These are phyloP conservation scores for Aeschynomene evenia DNA, from an alignment of 306 rosid species.

Conservation along the genomic window DNA sequence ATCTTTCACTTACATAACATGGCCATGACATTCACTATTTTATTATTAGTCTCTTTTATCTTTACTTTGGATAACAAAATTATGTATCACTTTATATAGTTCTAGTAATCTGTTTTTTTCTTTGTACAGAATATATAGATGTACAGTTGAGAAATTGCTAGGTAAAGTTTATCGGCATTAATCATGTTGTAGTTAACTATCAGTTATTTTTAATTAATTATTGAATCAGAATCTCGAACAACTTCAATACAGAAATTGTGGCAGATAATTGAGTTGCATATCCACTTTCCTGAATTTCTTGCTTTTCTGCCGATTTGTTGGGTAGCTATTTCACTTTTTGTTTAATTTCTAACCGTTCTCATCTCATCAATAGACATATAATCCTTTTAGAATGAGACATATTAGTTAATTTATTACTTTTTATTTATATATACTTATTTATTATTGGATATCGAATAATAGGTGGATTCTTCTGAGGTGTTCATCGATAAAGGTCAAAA, in stretches of 20 bases:
- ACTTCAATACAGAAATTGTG: neutral
- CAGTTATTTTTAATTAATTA: neutral
- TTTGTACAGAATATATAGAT: too few species aligned
- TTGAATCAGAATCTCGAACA: neutral
- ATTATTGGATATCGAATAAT: too few species aligned
- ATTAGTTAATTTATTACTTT: too few species aligned
- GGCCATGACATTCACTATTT: neutral
- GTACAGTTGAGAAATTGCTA: neutral
- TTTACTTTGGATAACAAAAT: neutral
- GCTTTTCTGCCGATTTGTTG: neutral
- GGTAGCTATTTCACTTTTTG: neutral
- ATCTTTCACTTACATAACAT: too few species aligned
- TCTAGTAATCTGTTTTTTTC: neutral
- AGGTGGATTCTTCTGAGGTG: too few species aligned
- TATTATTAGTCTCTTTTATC: too few species aligned
- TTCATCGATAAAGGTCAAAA: too few species aligned
- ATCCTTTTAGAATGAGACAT: too few species aligned
- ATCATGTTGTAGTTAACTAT: neutral
- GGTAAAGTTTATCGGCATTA: neutral
- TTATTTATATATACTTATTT: too few species aligned
- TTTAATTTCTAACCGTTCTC: neutral
- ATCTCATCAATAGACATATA: neutral
- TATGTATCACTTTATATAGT: neutral
- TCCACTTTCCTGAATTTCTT: neutral
- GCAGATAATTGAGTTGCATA: neutral